These are phyloP conservation scores for Geranium incanum DNA, from an alignment of 441 rosid species.

Conservation along the genomic window DNA sequence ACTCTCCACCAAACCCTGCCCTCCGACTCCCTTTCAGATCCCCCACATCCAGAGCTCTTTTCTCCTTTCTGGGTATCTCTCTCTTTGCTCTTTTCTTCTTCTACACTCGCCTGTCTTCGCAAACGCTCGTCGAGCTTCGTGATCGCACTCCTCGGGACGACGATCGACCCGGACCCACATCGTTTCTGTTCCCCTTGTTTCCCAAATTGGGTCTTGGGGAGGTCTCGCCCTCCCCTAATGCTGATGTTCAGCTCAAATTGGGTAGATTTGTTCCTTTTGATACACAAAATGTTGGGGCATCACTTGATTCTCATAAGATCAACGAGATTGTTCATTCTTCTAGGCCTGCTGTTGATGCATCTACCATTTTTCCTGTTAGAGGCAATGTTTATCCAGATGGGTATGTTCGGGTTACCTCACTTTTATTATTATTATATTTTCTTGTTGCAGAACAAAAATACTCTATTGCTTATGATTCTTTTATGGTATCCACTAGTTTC, in stretches of 20 bases:
- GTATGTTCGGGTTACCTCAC: conserved; percentile 31
- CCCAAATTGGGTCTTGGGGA: conserved; percentile 38
- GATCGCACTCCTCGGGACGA: neutral
- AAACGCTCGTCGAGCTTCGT: conserved; percentile 30
- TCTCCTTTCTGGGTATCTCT: conserved; percentile 45
- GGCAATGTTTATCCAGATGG: conserved; percentile 86
- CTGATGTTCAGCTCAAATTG: conserved; percentile 39
- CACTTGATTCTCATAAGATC: conserved; percentile 27
- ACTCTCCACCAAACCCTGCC: conserved; percentile 30
- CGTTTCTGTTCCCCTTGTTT: conserved; percentile 68
- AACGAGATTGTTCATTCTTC: conserved; percentile 26
- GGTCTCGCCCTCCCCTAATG: conserved; percentile 14
- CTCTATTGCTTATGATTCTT: neutral
- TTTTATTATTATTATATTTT: neutral
- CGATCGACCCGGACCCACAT: conserved; percentile 30
- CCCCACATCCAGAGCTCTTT: conserved; percentile 31
- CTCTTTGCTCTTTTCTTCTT: conserved; percentile 46
- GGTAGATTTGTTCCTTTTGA: conserved; percentile 39
- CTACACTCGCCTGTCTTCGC: conserved; percentile 31
- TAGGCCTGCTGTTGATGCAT: conserved; percentile 36
- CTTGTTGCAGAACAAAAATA: neutral
- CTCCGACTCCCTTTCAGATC: conserved; percentile 28
- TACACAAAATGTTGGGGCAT: conserved; percentile 23
- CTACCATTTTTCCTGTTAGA: conserved; percentile 55
- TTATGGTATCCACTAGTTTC: too few relatives aligned